A percentile compares a stretch with the other conserved stretches of the same genome.
Conservation (phyloP, 1,139 yeast genomes). For the Ogataea hybrid region DNA sequence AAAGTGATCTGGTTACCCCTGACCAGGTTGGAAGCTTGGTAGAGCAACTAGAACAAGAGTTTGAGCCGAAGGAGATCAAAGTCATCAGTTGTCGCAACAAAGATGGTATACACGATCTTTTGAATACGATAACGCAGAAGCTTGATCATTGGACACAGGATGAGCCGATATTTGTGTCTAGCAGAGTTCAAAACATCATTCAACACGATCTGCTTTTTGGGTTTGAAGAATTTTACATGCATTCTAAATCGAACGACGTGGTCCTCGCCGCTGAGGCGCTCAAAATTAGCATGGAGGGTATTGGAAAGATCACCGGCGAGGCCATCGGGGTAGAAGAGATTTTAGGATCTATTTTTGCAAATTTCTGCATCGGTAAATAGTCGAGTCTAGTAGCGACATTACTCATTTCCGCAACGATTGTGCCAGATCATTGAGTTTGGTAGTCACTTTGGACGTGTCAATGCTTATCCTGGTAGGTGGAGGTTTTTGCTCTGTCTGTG, state of each 20-base stretch:
- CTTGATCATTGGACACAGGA: constrained; percentile 47
- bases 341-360: constrained; percentile 85
- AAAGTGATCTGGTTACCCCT: constrained; percentile 52
- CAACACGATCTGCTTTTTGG: constrained; percentile 73
- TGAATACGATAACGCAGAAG: constrained; percentile 35
- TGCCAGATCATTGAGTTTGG: constrained; percentile 2
- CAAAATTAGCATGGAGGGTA: constrained; percentile 74
- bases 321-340: constrained; percentile 89
- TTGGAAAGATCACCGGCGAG: constrained; percentile 90
- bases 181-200: constrained; percentile 72
- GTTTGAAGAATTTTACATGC: constrained; percentile 54
- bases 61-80: constrained; percentile 33
- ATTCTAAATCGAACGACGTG: constrained; percentile 60
- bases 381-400: not conserved
- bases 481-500: constrained; percentile 4
- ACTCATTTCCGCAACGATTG: constrained; percentile 1
- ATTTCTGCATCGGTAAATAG: constrained; percentile 90
- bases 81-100: constrained; percentile 60
- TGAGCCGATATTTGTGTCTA: constrained; percentile 70
- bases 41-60: constrained; percentile 23
- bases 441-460: constrained; percentile 4
- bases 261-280: constrained; percentile 82
- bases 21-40: constrained; percentile 24
- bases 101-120: constrained; percentile 52
- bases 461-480: constrained; percentile 10